phyloP scores from a whole-genome alignment of 2,329 filamentous ascomycete genomes.

The Grosmannia serpens region DNA sequence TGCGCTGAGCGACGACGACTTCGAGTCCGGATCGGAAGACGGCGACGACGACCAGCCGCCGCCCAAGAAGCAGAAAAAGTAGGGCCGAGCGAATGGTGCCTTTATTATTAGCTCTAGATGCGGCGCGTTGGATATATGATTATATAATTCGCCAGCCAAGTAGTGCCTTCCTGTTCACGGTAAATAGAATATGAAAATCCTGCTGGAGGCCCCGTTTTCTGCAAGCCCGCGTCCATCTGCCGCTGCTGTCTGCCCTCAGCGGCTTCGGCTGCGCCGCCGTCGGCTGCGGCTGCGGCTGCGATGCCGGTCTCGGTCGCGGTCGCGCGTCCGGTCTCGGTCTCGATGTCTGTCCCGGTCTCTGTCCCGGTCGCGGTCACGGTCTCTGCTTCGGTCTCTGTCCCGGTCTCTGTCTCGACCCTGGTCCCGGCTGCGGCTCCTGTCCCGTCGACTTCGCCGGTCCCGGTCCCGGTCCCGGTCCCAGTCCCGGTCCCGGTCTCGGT shows the following conservation, averaged over 20 bases:
- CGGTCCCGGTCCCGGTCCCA: constrained; percentile 19
- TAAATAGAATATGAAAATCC: neutral
- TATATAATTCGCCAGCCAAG: neutral
- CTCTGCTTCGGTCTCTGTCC: constrained; percentile 13
- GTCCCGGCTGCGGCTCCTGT: constrained; percentile 3
- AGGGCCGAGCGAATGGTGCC: neutral
- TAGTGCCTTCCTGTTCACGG: neutral
- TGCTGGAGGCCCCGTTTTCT: neutral
- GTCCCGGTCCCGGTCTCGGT: constrained; percentile 18
- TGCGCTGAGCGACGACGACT: constrained; percentile 56
- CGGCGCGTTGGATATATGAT: neutral
- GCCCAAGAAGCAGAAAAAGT: constrained; percentile 23
- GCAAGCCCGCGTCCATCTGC: neutral
- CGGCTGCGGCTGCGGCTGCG: constrained; percentile 16
- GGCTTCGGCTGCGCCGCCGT: neutral
- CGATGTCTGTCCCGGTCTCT: constrained; percentile 13
- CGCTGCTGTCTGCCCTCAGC: neutral
- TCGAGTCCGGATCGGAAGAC: constrained; percentile 51
- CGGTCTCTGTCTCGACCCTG: constrained; percentile 13
- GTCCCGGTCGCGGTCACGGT: constrained; percentile 4
- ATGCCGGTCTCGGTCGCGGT: constrained; percentile 13
- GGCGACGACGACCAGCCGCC: constrained; percentile 35
- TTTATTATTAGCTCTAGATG: neutral
- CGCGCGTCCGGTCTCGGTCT: constrained; percentile 18
- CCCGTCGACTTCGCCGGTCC: constrained; percentile 3